Evolutionary conservation across 2,329 filamentous ascomycete species (phyloP), one percentile per base, ranked within the genome.

Genomic region (Dactylonectria estremocensis): DNA sequence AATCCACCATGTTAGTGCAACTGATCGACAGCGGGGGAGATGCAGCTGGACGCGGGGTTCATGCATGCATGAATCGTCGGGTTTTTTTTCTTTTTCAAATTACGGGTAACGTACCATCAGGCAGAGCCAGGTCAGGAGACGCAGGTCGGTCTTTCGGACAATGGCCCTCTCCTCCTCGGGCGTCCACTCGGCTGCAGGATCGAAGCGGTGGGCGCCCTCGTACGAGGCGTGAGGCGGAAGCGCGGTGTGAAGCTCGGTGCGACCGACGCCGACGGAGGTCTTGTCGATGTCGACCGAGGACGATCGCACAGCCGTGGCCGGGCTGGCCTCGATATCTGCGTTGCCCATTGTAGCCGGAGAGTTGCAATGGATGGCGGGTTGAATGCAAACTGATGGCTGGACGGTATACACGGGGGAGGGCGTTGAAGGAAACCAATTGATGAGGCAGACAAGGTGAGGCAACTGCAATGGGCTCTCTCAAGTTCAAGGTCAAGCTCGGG

Each of bases 151-250:
- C 81, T 89, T 91, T 52, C 87, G 80, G 28, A 91, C 83, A 3
- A 90, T 80, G 13, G 75, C 80, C 69, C 80, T 84, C 78, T 91
- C 90, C 73, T 92, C 90, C 37, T 84, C 83, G 3, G 82, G 77
- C 16, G 86, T 85, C 90, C 90, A 92, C 50, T 76, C 77, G 7
- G 77, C 78, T 11, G 74, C 55, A 0, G 81, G 80, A 64, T 84
- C 83, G 73, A 77, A 84, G 48, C 83, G 79, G 69, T 84, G 83
- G 35, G 74, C 73, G 45, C 82, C 82, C 58, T 85, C 83, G 64
- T 84, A 84, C 14, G 72, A 64, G 10, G 68, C 74, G 31, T 79
- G 77, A 20, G 77, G 77, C 7, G 77, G 74, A 1, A 79, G 43
- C 18, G 74, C 66, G 5, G 73, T 63, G 57, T 79, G 76, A 54